A percentile compares a stretch with the other conserved stretches of the same genome.
Conservation (phyloP, 768 basidiomycete species). For the Coprinopsis marcescibilis region DNA sequence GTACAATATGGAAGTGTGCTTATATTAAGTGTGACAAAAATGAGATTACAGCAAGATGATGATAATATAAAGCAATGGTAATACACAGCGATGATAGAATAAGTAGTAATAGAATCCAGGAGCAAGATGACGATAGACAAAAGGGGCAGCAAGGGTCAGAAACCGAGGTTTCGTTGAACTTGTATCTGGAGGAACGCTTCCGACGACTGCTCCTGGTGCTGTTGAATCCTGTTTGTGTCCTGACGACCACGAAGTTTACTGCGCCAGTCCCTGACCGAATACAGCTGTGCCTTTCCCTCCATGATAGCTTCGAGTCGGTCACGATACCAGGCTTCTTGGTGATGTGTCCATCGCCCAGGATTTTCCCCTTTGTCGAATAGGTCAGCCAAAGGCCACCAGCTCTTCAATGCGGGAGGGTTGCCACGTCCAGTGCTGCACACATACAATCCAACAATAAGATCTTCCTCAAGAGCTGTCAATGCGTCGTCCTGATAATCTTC, state of each 20-base stretch:
- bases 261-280: not conserved
- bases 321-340: not conserved
- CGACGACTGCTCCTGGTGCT: not conserved
- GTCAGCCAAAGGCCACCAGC: not conserved
- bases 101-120: too few species aligned
- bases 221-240: not conserved
- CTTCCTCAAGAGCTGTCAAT: not conserved
- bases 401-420: not conserved
- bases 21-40: not conserved
- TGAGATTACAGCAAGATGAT: not conserved
- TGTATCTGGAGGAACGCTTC: too few species aligned
- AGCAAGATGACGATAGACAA: too few species aligned
- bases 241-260: not conserved
- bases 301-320: not conserved
- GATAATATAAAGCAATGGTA: not conserved
- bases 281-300: not conserved
- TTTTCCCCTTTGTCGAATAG: not conserved
- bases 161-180: too few species aligned
- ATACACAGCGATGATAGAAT: not conserved
- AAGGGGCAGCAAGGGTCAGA: too few species aligned
- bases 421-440: not conserved
- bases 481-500: too few species aligned
- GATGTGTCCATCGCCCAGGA: not conserved
- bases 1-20: not conserved
- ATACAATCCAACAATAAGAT: not conserved